phyloP scores from a whole-genome alignment of 2,329 filamentous ascomycete species.

The Penicillium expansum region DNA sequence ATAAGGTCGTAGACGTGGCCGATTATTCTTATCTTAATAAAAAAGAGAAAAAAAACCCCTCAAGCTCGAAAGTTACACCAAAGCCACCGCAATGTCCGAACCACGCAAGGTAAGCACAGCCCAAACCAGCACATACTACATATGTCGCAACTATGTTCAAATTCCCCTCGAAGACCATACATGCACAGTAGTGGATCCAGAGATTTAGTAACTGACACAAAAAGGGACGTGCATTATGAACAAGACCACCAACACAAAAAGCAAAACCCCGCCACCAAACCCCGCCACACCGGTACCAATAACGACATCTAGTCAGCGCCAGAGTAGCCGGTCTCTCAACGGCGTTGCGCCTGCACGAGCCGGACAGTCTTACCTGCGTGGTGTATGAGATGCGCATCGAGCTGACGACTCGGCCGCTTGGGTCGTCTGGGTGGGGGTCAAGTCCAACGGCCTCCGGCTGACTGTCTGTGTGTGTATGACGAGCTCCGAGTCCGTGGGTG shows the following conservation, averaged over 20 bases:
- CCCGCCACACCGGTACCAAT: conserved; percentile 14
- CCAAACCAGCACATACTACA: background rate
- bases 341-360: conserved; percentile 12
- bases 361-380: conserved; percentile 20
- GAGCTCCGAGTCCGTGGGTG: conserved; percentile 19
- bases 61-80: background rate
- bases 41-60: background rate
- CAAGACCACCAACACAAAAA: background rate
- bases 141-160: background rate
- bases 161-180: background rate
- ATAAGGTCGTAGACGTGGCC: no score
- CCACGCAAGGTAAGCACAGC: conserved; percentile 3
- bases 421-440: conserved; percentile 15
- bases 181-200: no score
- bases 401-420: conserved; percentile 30
- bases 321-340: conserved; percentile 18
- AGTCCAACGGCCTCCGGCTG: conserved; percentile 29
- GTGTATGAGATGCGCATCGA: conserved; percentile 31
- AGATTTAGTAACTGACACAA: background rate
- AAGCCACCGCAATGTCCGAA: conserved; percentile 1
- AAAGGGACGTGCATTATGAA: background rate
- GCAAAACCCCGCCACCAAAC: background rate
- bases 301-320: conserved; percentile 9
- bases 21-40: no score
- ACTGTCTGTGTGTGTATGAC: conserved; percentile 27